These are phyloP conservation scores for Avena atlantica DNA, from an alignment of 176 grass and related monocot species.

Conservation along the genomic window DNA sequence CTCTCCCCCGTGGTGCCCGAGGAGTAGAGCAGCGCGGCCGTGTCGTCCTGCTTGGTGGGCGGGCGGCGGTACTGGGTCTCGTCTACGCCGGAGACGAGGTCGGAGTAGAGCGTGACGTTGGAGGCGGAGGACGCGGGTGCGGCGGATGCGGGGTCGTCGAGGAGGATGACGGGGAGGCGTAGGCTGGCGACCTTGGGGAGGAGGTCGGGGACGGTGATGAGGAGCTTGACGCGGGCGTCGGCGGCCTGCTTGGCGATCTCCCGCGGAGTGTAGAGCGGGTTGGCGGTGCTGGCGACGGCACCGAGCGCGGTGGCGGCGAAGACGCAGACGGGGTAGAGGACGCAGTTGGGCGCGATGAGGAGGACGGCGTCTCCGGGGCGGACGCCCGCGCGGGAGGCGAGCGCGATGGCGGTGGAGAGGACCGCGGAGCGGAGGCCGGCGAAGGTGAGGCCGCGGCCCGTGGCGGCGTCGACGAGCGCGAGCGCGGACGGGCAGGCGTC, in stretches of 20 bases:
- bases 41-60: constrained; percentile 60
- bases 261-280: constrained; percentile 70
- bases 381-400: constrained; percentile 61
- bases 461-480: constrained; percentile 73
- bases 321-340: constrained; percentile 82
- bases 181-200: constrained; percentile 53
- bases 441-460: constrained; percentile 63
- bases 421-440: constrained; percentile 55
- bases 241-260: constrained; percentile 81
- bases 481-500: constrained; percentile 58
- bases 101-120: constrained; percentile 53
- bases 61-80: constrained; percentile 55
- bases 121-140: neutral
- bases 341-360: constrained; percentile 74
- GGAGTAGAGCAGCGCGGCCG: constrained; percentile 81
- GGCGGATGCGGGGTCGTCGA: constrained; percentile 42
- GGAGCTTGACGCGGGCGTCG: constrained; percentile 59
- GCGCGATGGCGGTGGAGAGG: constrained; percentile 47
- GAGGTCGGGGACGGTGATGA: constrained; percentile 69
- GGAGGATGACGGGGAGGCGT: constrained; percentile 67
- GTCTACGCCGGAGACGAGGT: constrained; percentile 55
- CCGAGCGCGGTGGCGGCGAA: constrained; percentile 68
- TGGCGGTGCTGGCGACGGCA: constrained; percentile 78
- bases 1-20: constrained; percentile 91
- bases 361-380: constrained; percentile 66